These are phyloP conservation scores for Paulownia fortunei DNA, from an alignment of 257 asterid species.

Conservation along the genomic window DNA sequence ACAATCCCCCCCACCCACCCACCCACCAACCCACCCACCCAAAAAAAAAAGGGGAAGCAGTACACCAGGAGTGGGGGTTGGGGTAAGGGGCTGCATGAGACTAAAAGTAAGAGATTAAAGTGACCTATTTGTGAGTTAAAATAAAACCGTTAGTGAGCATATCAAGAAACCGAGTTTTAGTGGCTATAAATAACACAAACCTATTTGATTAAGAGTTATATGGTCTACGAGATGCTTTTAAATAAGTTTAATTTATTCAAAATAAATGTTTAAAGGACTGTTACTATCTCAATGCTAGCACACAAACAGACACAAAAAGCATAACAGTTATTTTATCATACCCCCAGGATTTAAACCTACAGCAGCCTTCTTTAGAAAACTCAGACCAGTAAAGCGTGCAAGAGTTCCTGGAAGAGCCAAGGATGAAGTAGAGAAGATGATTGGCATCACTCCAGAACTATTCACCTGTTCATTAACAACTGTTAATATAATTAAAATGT, in stretches of 20 bases:
- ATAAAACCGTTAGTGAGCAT: no score
- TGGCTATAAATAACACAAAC: neutral
- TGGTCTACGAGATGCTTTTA: neutral
- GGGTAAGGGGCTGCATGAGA: no score
- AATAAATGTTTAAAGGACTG: neutral
- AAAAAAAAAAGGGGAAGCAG: no score
- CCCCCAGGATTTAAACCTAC: slow-evolving; percentile 91
- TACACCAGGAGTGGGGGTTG: neutral
- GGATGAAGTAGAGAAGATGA: slow-evolving; percentile 96
- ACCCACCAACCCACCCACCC: no score
- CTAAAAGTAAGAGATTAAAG: neutral
- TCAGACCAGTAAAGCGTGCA: slow-evolving; percentile 93
- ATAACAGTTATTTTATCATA: slow-evolving; percentile 38
- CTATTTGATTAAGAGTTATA: neutral
- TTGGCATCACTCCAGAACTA: slow-evolving; percentile 99
- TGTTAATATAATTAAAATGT: slow-evolving; percentile 13
- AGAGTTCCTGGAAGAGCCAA: slow-evolving; percentile 95
- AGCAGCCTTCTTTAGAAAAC: slow-evolving; percentile 78
- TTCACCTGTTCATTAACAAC: slow-evolving; percentile 67
- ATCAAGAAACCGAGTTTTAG: no score
- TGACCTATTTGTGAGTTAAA: neutral
- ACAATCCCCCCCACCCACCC: no score
- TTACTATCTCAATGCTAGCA: neutral
- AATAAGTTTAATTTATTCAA: neutral
- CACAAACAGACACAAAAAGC: slow-evolving; percentile 1